phyloP scores from a whole-genome alignment of 106 monocot species.

The Dendrobium nobile region DNA sequence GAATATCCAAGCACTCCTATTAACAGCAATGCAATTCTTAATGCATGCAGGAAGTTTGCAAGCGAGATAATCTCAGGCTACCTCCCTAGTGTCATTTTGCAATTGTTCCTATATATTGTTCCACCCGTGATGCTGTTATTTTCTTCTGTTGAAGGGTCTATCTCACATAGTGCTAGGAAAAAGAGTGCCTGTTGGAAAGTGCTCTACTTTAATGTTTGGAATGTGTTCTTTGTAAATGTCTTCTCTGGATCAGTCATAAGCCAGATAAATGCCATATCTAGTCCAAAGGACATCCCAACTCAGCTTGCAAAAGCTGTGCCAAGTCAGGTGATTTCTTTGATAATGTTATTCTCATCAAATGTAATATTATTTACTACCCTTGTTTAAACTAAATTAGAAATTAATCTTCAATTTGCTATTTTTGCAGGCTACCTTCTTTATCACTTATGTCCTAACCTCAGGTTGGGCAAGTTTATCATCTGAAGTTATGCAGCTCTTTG shows the following conservation, averaged over 20 bases:
- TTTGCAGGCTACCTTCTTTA: constrained; percentile 91
- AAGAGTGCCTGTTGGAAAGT: constrained; percentile 85
- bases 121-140: constrained; percentile 90
- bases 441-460: constrained; percentile 93
- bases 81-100: constrained; percentile 80
- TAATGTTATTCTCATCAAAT: not conserved
- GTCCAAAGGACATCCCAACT: constrained; percentile 68
- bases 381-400: not conserved
- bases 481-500: constrained; percentile 80
- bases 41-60: constrained; percentile 44
- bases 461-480: constrained; percentile 97
- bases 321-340: constrained; percentile 50
- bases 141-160: constrained; percentile 74
- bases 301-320: constrained; percentile 91
- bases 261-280: constrained; percentile 69
- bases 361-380: not conserved
- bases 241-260: constrained; percentile 79
- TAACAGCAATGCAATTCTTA: not conserved
- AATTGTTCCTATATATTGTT: constrained; percentile 58
- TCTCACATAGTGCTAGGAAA: constrained; percentile 76
- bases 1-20: not conserved
- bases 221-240: constrained; percentile 93
- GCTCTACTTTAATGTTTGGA: constrained; percentile 88
- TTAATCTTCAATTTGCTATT: constrained; percentile 15
- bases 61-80: constrained; percentile 85